phyloP scores from a whole-genome alignment of 2,329 filamentous ascomycete species.

The Ceratocystis ficicola region DNA sequence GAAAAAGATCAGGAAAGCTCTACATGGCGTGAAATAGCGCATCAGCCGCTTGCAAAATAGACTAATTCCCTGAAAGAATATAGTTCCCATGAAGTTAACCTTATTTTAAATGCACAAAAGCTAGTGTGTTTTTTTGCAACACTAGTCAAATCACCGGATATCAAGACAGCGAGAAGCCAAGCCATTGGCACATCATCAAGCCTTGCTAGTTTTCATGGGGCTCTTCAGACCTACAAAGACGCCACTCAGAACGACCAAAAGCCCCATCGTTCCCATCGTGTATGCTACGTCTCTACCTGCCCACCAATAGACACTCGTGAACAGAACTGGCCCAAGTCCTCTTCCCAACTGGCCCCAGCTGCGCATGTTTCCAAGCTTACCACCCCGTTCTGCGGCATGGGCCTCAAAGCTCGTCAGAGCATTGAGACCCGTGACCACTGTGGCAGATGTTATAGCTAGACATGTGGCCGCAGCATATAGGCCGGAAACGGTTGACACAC shows the following conservation, averaged over 20 bases:
- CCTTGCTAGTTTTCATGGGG: constrained; percentile 31
- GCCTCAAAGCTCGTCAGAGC: constrained; percentile 87
- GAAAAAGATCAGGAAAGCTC: too few species aligned
- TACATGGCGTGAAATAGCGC: too few species aligned
- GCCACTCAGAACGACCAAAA: constrained; percentile 58
- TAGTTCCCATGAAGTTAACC: too few species aligned
- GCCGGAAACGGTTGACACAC: constrained; percentile 51
- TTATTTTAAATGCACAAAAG: too few species aligned
- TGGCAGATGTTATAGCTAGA: constrained; percentile 80
- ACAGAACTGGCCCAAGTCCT: constrained; percentile 74
- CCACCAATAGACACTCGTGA: constrained; percentile 98
- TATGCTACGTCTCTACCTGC: constrained; percentile 82
- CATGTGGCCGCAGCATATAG: constrained; percentile 75
- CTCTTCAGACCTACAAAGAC: constrained; percentile 62
- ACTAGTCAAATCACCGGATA: background rate
- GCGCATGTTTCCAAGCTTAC: constrained; percentile 72
- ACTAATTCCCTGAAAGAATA: too few species aligned
- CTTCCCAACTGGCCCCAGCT: constrained; percentile 77
- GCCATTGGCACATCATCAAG: background rate
- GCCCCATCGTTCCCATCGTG: constrained; percentile 64
- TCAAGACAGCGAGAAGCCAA: background rate
- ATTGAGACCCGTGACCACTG: constrained; percentile 88
- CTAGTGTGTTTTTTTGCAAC: too few species aligned
- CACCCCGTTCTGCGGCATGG: constrained; percentile 63
- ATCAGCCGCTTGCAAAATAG: too few species aligned